A percentile compares a stretch with the other conserved stretches of the same genome.
phyloP scores from a whole-genome alignment of 2,329 filamentous ascomycete species.

The Trichoderma cornu-damae region DNA sequence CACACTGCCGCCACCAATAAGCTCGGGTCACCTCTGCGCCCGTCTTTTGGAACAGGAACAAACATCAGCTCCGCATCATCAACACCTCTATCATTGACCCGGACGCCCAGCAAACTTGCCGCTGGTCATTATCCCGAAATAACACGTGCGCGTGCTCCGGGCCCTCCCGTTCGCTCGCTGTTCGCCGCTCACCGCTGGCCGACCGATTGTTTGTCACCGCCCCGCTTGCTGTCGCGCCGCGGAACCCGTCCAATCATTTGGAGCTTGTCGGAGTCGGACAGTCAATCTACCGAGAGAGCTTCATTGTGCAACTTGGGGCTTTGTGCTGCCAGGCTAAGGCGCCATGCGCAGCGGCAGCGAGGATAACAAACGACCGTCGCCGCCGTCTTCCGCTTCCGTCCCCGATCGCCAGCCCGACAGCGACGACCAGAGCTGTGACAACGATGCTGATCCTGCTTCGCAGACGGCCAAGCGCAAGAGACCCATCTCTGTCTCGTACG shows the following conservation, averaged over 20 bases:
- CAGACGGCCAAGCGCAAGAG: slow-evolving; percentile 52
- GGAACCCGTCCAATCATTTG: not conserved
- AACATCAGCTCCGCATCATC: slow-evolving; percentile 12
- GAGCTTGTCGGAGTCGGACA: slow-evolving; percentile 5
- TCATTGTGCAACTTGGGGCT: not conserved
- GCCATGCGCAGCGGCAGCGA: slow-evolving; percentile 25
- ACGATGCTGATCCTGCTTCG: slow-evolving; percentile 34
- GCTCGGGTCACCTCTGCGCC: not conserved
- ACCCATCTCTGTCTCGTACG: slow-evolving; percentile 56
- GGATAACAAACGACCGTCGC: slow-evolving; percentile 23
- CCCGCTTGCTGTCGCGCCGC: not conserved
- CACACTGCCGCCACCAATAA: slow-evolving; percentile 5
- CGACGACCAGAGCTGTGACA: slow-evolving; percentile 48
- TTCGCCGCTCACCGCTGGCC: slow-evolving; percentile 2
- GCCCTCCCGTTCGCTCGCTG: slow-evolving; percentile 1
- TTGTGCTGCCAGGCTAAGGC: slow-evolving; percentile 8
- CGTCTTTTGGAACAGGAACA: not conserved
- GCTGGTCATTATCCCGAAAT: slow-evolving; percentile 12
- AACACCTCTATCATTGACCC: slow-evolving; percentile 13
- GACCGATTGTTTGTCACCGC: not conserved
- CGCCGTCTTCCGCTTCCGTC: slow-evolving; percentile 25
- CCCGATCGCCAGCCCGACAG: slow-evolving; percentile 40
- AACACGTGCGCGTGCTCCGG: not conserved
- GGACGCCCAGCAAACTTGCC: slow-evolving; percentile 8
- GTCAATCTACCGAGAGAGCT: slow-evolving; percentile 14